Evolutionary conservation across 352 stramenopile species (phyloP), one percentile per base, ranked within the genome.

Genomic region (Pythium vanterpoolii): DNA sequence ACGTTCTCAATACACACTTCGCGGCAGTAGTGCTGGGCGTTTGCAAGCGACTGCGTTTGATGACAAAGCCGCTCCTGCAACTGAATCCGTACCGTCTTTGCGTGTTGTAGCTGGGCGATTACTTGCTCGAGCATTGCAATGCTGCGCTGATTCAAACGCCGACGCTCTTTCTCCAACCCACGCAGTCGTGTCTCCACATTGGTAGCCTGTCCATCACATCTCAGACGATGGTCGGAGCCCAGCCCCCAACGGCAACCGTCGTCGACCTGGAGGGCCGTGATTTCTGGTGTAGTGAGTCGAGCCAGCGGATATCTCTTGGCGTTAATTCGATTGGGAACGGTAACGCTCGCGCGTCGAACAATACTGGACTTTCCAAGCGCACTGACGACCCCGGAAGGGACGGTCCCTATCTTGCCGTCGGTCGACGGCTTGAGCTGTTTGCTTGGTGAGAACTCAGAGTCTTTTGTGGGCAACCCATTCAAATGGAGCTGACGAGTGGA

Each of bases 71-170:
- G 39, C 21, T 54, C 23, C 31, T 68, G 40, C 6, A 68, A 19
- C 11, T 43, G 1, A 5, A 57, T n/a, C 4, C 54, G 54, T 3
- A 9, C 47, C 9, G 44, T 47, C 19, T 62, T 62, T 1, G 61
- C 61, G 19, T 68, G 47, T 7, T 62, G 19, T 1, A 68, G 40
- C 30, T 58, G 34, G 4, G 21, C 31, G 21, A 68, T 62, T 21
- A 62, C 61, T 5, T 46, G 38, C 26, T 68, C 52, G n/a, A 68
- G 53, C 36, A 68, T 68, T 13, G 36, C 16, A 33, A 68, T 53
- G 21, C 49, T 68, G 23, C 45, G 16, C 40, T 62, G 42, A 9
- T 62, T 68, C n/a, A 57, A 31, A 13, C 27, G 33, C 3, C 60
- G 60, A 19, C 60, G 60, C 28, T 66, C 51, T n/a, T 51, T 47